Conservation (phyloP, 768 basidiomycete genomes). For the Paxillus involutus region DNA sequence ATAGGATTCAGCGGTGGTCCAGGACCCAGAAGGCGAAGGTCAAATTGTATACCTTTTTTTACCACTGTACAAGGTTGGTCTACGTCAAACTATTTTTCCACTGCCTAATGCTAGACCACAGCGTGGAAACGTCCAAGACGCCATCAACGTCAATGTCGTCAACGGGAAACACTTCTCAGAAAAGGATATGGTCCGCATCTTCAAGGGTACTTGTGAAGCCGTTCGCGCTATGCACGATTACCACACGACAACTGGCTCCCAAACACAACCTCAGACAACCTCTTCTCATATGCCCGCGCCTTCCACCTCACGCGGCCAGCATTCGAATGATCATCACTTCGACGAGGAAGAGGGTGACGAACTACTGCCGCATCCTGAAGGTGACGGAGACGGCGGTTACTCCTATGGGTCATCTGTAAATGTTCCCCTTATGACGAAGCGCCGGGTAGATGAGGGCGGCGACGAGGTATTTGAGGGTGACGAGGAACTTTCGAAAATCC, state of each 20-base stretch:
- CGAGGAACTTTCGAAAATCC: constrained; percentile 55
- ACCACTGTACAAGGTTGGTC: constrained; percentile 82
- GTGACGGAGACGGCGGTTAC: constrained; percentile 71
- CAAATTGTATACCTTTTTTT: constrained; percentile 97
- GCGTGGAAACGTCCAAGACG: constrained; percentile 94
- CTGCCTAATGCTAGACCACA: constrained; percentile 29
- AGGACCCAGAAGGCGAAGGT: constrained; percentile 90
- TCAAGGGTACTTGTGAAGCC: constrained; percentile 93
- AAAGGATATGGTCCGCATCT: constrained; percentile 82
- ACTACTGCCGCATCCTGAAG: constrained; percentile 74
- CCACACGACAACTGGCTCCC: constrained; percentile 44
- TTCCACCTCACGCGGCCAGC: constrained; percentile 23
- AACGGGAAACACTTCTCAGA: constrained; percentile 85
- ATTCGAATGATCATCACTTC: constrained; percentile 31
- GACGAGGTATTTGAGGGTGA: constrained; percentile 81
- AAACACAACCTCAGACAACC: constrained; percentile 21
- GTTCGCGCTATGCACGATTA: constrained; percentile 94
- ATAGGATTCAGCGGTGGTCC: constrained; percentile 91
- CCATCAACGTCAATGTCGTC: constrained; percentile 83
- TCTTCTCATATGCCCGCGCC: constrained; percentile 11
- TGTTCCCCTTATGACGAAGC: constrained; percentile 63
- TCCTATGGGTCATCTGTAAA: constrained; percentile 52
- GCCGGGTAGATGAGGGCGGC: constrained; percentile 48
- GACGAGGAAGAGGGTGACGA: constrained; percentile 66
- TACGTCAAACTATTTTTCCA: not conserved